A percentile compares a stretch with the other conserved stretches of the same genome.
Conservation (phyloP, 805 yeast genomes). For the Wickerhamomyces chaumierensis region DNA sequence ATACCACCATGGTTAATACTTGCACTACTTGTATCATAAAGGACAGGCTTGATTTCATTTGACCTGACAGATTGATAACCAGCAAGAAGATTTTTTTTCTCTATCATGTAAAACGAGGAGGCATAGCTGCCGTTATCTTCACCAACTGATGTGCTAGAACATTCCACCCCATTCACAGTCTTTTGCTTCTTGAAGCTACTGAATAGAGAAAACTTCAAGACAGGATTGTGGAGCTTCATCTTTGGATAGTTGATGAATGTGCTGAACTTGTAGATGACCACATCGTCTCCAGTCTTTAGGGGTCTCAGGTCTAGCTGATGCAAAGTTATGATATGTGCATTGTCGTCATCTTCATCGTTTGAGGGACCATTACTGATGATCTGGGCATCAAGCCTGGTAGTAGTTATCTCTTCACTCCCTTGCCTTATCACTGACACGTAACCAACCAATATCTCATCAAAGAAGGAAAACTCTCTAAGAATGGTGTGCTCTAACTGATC, state of each 20-base stretch:
- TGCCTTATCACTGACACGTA: neutral
- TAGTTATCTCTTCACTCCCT: neutral
- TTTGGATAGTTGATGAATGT: conserved; percentile 14
- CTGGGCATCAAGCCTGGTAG: neutral
- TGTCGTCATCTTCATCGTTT: no score
- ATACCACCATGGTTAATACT: no score
- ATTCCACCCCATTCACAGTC: neutral
- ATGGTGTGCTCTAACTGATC: neutral
- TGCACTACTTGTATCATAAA: neutral
- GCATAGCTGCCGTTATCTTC: no score
- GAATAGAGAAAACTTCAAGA: conserved; percentile 4
- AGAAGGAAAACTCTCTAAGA: neutral
- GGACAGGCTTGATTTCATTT: neutral
- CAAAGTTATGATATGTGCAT: neutral
- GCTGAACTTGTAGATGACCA: conserved; percentile 7
- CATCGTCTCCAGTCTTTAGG: neutral
- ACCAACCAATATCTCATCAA: conserved; percentile 2
- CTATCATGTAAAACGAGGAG: neutral
- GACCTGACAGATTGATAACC: conserved; percentile 1
- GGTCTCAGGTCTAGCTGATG: neutral
- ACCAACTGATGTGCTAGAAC: neutral
- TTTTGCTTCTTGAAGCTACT: neutral
- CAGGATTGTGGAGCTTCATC: conserved; percentile 11
- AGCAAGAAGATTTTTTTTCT: neutral
- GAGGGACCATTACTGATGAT: neutral